Percentiles rank a stretch among this genome's conserved stretches.
These are phyloP conservation scores for Rickenella mellea DNA, from an alignment of 768 basidiomycete genomes.

Conservation along the genomic window DNA sequence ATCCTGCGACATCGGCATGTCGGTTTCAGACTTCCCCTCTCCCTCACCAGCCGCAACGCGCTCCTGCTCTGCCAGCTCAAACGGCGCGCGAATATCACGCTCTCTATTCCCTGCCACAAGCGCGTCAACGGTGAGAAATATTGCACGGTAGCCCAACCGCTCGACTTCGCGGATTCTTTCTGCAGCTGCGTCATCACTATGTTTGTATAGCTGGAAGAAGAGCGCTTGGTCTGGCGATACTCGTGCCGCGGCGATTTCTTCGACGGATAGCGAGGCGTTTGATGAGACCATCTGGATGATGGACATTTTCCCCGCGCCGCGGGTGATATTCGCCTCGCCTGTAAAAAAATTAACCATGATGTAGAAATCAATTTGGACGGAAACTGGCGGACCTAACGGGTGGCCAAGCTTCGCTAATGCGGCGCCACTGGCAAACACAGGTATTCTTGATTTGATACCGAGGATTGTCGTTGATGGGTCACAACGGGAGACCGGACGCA, in stretches of 20 bases:
- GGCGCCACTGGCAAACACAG: conserved; percentile 76
- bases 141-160: conserved; percentile 70
- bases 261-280: conserved; percentile 62
- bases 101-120: conserved; percentile 78
- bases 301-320: conserved; percentile 51
- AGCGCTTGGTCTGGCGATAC: conserved; percentile 47
- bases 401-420: conserved; percentile 84
- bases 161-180: conserved; percentile 65
- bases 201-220: conserved; percentile 85
- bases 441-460: conserved; percentile 60
- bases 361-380: no score
- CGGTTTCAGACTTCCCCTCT: conserved; percentile 14
- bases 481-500: conserved; percentile 53
- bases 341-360: conserved; percentile 3
- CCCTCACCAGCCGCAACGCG: conserved; percentile 18
- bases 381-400: conserved; percentile 42
- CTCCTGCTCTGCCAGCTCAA: conserved; percentile 47
- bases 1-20: conserved; percentile 13
- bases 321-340: conserved; percentile 79
- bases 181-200: conserved; percentile 59
- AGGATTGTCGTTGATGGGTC: conserved; percentile 70
- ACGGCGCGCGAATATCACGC: conserved; percentile 56
- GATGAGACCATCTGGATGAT: conserved; percentile 84
- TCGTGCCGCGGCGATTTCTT: conserved; percentile 48
- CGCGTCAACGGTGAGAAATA: conserved; percentile 89